Evolutionary conservation across 2,329 filamentous ascomycete genomes (phyloP).

Genomic region (Cercospora sesami): DNA sequence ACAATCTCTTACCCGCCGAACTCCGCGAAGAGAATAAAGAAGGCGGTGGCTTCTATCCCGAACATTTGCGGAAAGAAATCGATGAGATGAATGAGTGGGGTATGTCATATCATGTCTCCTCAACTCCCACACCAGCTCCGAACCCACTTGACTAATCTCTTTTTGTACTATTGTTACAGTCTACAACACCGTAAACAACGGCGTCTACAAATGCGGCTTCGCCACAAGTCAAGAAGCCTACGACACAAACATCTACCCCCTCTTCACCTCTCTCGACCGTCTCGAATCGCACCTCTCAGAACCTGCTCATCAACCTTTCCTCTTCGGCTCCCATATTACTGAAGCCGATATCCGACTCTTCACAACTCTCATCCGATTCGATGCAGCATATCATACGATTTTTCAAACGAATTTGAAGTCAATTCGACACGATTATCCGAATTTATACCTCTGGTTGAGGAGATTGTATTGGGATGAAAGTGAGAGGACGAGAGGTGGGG

Average conservation of each 20-base stretch:
- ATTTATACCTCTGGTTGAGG: constrained; percentile 49
- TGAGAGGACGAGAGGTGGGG: constrained; percentile 41
- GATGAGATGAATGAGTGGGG: constrained; percentile 77
- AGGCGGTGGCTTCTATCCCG: constrained; percentile 66
- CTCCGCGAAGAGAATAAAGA: constrained; percentile 57
- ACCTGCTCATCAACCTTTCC: constrained; percentile 59
- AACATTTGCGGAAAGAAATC: constrained; percentile 64
- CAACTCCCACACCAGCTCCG: no score
- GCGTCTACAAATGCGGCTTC: constrained; percentile 61
- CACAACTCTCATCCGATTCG: constrained; percentile 71
- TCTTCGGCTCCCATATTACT: constrained; percentile 73
- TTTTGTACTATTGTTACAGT: no score
- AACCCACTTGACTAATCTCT: not conserved
- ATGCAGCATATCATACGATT: constrained; percentile 80
- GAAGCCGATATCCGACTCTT: constrained; percentile 57
- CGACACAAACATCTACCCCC: constrained; percentile 66
- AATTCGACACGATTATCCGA: constrained; percentile 61
- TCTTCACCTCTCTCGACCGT: constrained; percentile 76
- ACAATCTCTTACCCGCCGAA: constrained; percentile 53
- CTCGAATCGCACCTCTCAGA: constrained; percentile 68
- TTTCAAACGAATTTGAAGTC: constrained; percentile 72
- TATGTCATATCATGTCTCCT: not conserved
- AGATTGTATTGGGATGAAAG: constrained; percentile 50
- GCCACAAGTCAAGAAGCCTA: constrained; percentile 82
- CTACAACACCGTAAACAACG: constrained; percentile 55